These are phyloP conservation scores for Tylopilus cervinicoccineus DNA, from an alignment of 768 basidiomycete genomes.

Conservation along the genomic window DNA sequence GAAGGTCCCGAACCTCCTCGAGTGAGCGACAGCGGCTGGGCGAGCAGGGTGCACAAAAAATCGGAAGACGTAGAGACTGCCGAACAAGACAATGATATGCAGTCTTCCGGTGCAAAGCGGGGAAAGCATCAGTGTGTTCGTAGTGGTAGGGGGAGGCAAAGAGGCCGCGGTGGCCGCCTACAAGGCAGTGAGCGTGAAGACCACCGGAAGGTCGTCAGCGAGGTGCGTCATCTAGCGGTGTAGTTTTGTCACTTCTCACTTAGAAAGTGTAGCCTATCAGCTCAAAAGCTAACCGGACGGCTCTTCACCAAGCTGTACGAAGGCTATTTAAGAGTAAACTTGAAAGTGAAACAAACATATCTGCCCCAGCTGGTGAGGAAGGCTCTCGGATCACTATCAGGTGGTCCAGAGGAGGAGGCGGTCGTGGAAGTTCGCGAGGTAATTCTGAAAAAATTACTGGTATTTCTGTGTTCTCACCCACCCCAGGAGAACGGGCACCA, in stretches of 20 bases:
- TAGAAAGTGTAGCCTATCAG: slow-evolving; percentile 60
- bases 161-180: slow-evolving; percentile 38
- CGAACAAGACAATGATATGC: slow-evolving; percentile 16
- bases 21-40: slow-evolving; percentile 75
- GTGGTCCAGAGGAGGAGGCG: slow-evolving; percentile 58
- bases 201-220: slow-evolving; percentile 70
- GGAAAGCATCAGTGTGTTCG: slow-evolving; percentile 40
- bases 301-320: slow-evolving; percentile 77
- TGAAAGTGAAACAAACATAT: slow-evolving; percentile 73
- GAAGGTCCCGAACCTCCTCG: slow-evolving; percentile 80
- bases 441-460: background rate
- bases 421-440: slow-evolving; percentile 42
- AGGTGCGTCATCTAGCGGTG: slow-evolving; percentile 51
- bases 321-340: slow-evolving; percentile 80
- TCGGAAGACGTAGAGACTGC: slow-evolving; percentile 22
- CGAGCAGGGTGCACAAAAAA: slow-evolving; percentile 39
- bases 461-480: background rate
- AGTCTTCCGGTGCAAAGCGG: slow-evolving; percentile 28
- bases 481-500: slow-evolving; percentile 39
- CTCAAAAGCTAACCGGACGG: slow-evolving; percentile 76
- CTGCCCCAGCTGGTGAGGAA: slow-evolving; percentile 47
- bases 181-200: slow-evolving; percentile 52
- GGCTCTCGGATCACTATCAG: slow-evolving; percentile 78
- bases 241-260: slow-evolving; percentile 12
- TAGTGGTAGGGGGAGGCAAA: slow-evolving; percentile 43